A percentile compares a stretch with the other conserved stretches of the same genome.
phyloP scores from a whole-genome alignment of 345 rosid species.

The Triadica sebifera region DNA sequence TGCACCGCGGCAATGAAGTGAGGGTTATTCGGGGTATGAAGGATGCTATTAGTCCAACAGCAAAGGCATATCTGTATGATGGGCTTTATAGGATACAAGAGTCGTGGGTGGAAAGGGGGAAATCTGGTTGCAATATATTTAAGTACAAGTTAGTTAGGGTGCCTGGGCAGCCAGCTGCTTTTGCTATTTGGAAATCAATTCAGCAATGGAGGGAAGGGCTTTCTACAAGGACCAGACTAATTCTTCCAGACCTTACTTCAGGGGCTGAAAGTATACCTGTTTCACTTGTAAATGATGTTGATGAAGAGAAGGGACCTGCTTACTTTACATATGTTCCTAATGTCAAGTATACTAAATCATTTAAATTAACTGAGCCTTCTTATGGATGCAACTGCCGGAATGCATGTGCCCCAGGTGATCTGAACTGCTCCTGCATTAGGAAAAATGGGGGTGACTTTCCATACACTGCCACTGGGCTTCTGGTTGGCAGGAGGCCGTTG shows the following conservation, averaged over 20 bases:
- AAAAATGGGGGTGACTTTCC: constrained; percentile 69
- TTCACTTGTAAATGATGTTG: constrained; percentile 79
- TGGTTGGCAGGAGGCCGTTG: constrained; percentile 61
- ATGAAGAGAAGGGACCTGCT: constrained; percentile 73
- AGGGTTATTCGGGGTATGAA: constrained; percentile 72
- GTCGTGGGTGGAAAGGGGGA: constrained; percentile 75
- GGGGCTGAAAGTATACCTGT: constrained; percentile 75
- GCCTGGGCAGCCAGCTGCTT: constrained; percentile 67
- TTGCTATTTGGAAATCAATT: constrained; percentile 59
- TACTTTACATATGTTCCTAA: constrained; percentile 56
- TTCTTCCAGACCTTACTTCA: constrained; percentile 71
- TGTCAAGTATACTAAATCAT: constrained; percentile 48
- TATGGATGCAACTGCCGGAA: constrained; percentile 49
- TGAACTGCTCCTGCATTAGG: constrained; percentile 56
- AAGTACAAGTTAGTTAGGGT: constrained; percentile 63
- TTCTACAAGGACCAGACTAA: constrained; percentile 53
- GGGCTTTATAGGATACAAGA: constrained; percentile 67
- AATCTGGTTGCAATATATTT: constrained; percentile 64
- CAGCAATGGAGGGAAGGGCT: constrained; percentile 61
- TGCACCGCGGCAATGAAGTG: constrained; percentile 58
- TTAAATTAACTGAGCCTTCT: constrained; percentile 44
- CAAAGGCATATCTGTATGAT: constrained; percentile 64
- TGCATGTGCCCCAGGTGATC: constrained; percentile 66
- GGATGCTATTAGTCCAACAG: constrained; percentile 39
- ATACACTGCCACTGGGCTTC: constrained; percentile 55